A percentile compares a stretch with the other conserved stretches of the same genome.
phyloP scores from a whole-genome alignment of 257 asterid genomes.

The Mentha longifolia region DNA sequence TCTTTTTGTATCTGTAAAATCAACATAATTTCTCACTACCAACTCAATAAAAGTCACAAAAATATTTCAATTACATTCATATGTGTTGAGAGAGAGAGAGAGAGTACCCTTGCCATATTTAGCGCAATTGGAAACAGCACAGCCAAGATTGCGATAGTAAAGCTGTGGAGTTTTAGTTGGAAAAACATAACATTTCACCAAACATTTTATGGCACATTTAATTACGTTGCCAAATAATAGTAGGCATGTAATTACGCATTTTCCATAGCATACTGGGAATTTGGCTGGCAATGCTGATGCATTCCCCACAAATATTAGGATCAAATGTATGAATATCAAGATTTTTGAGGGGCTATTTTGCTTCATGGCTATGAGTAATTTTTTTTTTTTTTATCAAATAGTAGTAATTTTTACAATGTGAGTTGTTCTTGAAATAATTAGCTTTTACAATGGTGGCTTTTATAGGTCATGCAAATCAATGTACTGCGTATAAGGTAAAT shows the following conservation, averaged over 20 bases:
- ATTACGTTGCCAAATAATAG: background rate
- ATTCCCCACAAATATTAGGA: conserved; percentile 19
- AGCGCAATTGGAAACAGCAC: conserved; percentile 29
- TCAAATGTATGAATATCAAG: background rate
- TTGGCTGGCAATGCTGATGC: background rate
- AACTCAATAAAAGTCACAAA: background rate
- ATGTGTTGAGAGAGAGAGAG: background rate
- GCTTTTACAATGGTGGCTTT: background rate
- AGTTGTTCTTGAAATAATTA: background rate
- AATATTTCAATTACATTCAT: background rate
- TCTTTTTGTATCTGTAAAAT: conserved; percentile 13
- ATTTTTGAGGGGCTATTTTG: background rate
- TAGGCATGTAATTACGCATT: background rate
- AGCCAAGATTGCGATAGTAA: conserved; percentile 33
- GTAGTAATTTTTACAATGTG: background rate
- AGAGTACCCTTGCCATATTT: conserved; percentile 27
- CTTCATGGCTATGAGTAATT: background rate
- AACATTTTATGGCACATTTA: conserved; percentile 20
- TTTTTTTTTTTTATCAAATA: background rate
- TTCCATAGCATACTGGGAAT: conserved; percentile 26
- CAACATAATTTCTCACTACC: background rate
- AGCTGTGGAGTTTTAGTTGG: background rate
- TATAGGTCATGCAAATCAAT: background rate
- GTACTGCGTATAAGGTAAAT: background rate
- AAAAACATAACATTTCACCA: conserved; percentile 21